Percentiles rank a stretch among this genome's conserved stretches.
These are phyloP conservation scores for Pseudogymnoascus sp. DNA, from an alignment of 2,329 filamentous ascomycete species.

Conservation along the genomic window DNA sequence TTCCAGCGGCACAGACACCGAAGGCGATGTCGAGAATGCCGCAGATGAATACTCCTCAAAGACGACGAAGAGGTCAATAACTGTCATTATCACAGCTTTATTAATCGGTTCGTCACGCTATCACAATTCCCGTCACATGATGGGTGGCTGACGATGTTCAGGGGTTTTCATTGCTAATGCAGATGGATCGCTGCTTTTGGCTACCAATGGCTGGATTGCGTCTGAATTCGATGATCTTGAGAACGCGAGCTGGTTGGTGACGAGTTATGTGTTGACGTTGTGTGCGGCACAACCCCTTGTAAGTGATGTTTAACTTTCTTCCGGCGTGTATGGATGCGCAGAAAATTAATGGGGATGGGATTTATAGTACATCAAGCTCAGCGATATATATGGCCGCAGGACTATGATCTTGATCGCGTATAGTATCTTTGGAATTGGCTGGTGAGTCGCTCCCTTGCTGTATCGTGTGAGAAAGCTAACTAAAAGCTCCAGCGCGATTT, in stretches of 20 bases:
- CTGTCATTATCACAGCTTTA: neutral
- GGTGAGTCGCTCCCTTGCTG: neutral
- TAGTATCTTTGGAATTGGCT: conserved; percentile 40
- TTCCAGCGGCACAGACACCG: neutral
- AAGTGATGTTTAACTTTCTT: conserved; percentile 15
- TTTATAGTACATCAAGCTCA: conserved; percentile 35
- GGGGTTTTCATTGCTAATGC: conserved; percentile 60
- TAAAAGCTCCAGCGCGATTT: conserved; percentile 18
- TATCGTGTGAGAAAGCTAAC: neutral
- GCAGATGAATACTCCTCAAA: neutral
- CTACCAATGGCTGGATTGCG: conserved; percentile 55
- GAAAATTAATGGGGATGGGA: neutral
- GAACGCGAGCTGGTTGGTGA: conserved; percentile 52
- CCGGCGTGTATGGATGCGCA: neutral
- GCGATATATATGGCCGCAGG: conserved; percentile 51
- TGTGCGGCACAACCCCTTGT: conserved; percentile 48
- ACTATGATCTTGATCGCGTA: conserved; percentile 43
- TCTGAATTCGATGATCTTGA: conserved; percentile 52
- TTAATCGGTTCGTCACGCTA: neutral
- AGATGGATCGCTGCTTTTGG: conserved; percentile 58
- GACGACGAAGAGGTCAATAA: neutral
- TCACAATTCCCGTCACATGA: neutral
- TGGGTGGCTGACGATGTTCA: conserved; percentile 15
- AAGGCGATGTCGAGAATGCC: neutral
- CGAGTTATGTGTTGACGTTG: conserved; percentile 43